Conservation (phyloP, 352 stramenopile genomes). For the Globisporangium spinosum region DNA sequence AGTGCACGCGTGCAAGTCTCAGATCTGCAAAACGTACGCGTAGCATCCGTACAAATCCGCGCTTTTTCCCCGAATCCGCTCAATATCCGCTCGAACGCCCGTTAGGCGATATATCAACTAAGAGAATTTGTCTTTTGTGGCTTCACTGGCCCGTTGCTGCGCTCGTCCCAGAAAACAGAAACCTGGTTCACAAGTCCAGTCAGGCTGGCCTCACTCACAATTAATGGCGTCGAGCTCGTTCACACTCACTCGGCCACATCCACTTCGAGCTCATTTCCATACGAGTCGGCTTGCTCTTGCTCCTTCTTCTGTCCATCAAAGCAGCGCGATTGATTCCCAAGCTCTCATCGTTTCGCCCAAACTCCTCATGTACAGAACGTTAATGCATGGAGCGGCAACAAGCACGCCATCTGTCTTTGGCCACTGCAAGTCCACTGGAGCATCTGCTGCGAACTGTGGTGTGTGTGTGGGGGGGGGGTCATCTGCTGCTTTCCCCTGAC, state of each 20-base stretch:
- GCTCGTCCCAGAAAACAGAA: background rate
- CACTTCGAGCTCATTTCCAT: background rate
- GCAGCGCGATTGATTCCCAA: too few species aligned
- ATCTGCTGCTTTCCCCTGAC: background rate
- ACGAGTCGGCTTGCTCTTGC: background rate
- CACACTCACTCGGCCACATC: background rate
- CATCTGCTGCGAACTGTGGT: background rate
- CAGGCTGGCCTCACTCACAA: background rate
- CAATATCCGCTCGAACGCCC: too few species aligned
- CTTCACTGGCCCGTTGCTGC: background rate
- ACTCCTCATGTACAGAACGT: too few species aligned
- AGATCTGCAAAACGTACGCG: background rate
- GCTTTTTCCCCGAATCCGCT: background rate
- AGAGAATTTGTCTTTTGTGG: background rate
- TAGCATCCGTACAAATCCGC: background rate
- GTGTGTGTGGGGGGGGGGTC: too few species aligned
- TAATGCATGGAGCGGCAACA: too few species aligned
- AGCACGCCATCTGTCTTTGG: background rate
- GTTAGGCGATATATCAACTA: background rate
- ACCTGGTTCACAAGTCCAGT: background rate
- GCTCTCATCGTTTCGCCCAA: too few species aligned
- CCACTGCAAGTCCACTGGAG: background rate
- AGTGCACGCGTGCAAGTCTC: background rate
- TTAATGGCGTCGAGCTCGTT: background rate
- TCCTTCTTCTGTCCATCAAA: background rate